Conservation (phyloP, 257 asterid species). For the Petrea volubilis region DNA sequence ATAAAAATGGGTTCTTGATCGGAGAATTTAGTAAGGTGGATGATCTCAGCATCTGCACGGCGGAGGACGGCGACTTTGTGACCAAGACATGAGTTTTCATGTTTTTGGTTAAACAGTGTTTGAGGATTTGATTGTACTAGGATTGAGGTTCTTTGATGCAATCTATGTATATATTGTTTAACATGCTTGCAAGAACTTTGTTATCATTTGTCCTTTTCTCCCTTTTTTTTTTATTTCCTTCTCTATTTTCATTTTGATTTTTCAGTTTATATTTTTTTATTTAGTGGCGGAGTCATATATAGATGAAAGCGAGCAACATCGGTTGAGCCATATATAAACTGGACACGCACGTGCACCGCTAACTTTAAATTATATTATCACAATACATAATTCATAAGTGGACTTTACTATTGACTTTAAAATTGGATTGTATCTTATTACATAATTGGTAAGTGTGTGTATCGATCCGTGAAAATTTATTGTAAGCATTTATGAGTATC, state of each 20-base stretch:
- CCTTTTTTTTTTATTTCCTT: not conserved
- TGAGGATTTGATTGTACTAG: not conserved
- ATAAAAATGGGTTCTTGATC: not conserved
- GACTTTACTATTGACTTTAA: no score
- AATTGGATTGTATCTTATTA: no score
- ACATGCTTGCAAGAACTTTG: not conserved
- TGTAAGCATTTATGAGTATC: no score
- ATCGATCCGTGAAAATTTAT: no score
- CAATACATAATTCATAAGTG: no score
- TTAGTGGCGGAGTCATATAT: no score
- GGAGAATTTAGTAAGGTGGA: conserved; percentile 46
- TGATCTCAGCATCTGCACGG: conserved; percentile 35
- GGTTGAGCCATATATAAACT: no score
- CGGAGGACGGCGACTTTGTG: conserved; percentile 17
- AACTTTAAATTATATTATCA: no score
- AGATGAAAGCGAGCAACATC: no score
- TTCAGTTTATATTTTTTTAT: no score
- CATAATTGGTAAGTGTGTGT: no score
- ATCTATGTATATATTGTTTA: not conserved
- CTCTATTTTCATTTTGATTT: not conserved
- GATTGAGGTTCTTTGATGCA: not conserved
- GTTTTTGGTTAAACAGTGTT: not conserved
- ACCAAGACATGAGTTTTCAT: not conserved
- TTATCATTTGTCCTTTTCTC: not conserved
- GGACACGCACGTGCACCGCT: no score